A percentile compares a stretch with the other conserved stretches of the same genome.
phyloP scores from a whole-genome alignment of 2,329 filamentous ascomycete genomes.

The Zasmidium citrigriseum region DNA sequence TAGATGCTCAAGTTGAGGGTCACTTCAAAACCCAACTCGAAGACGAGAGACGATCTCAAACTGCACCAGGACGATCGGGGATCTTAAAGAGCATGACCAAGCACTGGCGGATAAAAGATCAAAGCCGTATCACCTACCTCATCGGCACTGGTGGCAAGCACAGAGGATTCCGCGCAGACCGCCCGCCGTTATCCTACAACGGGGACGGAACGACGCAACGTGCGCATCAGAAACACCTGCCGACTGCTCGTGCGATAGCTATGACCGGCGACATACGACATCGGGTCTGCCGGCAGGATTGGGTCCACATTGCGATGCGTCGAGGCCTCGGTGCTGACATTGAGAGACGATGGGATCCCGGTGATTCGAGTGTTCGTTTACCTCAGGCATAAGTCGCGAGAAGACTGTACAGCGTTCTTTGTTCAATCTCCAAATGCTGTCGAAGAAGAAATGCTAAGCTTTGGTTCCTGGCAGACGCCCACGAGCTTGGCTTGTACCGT shows the following conservation, averaged over 20 bases:
- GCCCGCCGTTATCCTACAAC: background rate
- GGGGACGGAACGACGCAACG: background rate
- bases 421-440: too few relatives aligned
- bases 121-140: slow-evolving; percentile 1
- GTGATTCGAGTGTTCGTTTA: background rate
- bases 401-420: too few relatives aligned
- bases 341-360: background rate
- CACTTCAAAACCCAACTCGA: too few relatives aligned
- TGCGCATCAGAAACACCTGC: background rate
- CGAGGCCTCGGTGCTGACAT: background rate
- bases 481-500: background rate
- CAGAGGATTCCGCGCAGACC: background rate
- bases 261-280: background rate
- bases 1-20: too few relatives aligned
- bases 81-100: too few relatives aligned
- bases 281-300: background rate
- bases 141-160: background rate
- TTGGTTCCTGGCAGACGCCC: slow-evolving; percentile 2
- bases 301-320: background rate
- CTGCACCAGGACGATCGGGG: background rate
- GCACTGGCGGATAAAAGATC: background rate
- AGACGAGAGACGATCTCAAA: too few relatives aligned
- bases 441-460: background rate
- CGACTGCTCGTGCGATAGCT: background rate
- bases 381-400: too few relatives aligned